Conservation (phyloP, 139 green algal species). For the Marvania coccoides region DNA sequence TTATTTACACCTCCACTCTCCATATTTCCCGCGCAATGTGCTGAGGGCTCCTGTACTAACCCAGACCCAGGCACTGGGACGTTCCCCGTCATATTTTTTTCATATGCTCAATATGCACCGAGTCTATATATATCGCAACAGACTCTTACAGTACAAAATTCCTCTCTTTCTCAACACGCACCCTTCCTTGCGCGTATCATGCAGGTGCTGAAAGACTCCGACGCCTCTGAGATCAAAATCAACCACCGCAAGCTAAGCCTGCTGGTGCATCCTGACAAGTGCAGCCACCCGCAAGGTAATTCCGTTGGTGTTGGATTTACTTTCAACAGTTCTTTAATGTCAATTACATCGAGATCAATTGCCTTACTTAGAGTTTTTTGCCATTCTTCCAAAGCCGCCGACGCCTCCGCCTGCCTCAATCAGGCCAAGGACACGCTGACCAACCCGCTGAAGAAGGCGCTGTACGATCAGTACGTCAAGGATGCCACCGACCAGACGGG, state of each 20-base stretch:
- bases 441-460: conserved; percentile 6
- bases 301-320: too few relatives aligned
- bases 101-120: too few relatives aligned
- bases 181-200: too few relatives aligned
- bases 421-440: conserved; percentile 6
- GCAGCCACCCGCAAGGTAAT: neutral
- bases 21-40: neutral
- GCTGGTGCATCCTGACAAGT: conserved; percentile 12
- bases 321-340: too few relatives aligned
- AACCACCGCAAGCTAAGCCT: neutral
- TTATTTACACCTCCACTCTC: neutral
- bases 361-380: too few relatives aligned
- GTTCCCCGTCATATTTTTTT: too few relatives aligned
- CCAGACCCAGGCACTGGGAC: too few relatives aligned
- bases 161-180: too few relatives aligned
- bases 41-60: neutral
- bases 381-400: neutral
- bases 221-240: neutral
- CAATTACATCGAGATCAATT: too few relatives aligned
- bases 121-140: too few relatives aligned
- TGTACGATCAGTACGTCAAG: conserved; percentile 7
- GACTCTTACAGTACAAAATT: too few relatives aligned
- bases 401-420: conserved; percentile 1
- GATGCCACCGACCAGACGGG: neutral
- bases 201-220: neutral